Conservation (phyloP, 2,329 filamentous ascomycete genomes). For the Geosmithia morbida region DNA sequence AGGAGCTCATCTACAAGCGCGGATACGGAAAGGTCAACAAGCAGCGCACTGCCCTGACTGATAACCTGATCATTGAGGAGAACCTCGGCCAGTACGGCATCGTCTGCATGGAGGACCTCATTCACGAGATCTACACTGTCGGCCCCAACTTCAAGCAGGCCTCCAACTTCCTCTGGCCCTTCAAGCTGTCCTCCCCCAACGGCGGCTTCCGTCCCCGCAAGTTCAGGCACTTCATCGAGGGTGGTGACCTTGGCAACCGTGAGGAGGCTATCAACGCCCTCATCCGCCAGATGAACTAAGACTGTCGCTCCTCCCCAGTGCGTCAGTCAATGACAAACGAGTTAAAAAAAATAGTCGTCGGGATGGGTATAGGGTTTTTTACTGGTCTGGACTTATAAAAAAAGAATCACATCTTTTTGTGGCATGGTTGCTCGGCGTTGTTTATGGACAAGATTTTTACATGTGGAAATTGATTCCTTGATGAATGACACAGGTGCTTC, state of each 20-base stretch:
- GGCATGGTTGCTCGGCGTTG: conserved; percentile 26
- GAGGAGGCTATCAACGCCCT: conserved; percentile 96
- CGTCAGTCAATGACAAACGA: background rate
- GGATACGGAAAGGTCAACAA: conserved; percentile 98
- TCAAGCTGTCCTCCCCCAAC: conserved; percentile 98
- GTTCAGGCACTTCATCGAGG: conserved; percentile 98
- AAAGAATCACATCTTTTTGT: conserved; percentile 6
- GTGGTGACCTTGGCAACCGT: conserved; percentile 96
- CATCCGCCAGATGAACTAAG: conserved; percentile 97
- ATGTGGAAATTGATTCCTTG: conserved; percentile 20
- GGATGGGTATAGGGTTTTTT: conserved; percentile 10
- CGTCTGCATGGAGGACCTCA: conserved; percentile 97
- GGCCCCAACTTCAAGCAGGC: conserved; percentile 99
- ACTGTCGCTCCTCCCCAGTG: background rate
- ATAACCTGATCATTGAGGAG: conserved; percentile 97
- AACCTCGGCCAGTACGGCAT: conserved; percentile 96
- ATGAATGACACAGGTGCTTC: conserved; percentile 26
- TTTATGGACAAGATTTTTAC: conserved; percentile 19
- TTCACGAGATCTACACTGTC: conserved; percentile 98
- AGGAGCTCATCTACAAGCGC: conserved; percentile 99
- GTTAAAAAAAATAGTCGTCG: background rate
- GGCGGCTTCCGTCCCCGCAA: conserved; percentile 94
- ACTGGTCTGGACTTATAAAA: conserved; percentile 6
- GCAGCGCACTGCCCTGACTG: conserved; percentile 90
- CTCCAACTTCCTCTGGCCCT: conserved; percentile 98